A percentile compares a stretch with the other conserved stretches of the same genome.
Conservation (phyloP, 2,329 filamentous ascomycete species). For the Fusarium sp. region DNA sequence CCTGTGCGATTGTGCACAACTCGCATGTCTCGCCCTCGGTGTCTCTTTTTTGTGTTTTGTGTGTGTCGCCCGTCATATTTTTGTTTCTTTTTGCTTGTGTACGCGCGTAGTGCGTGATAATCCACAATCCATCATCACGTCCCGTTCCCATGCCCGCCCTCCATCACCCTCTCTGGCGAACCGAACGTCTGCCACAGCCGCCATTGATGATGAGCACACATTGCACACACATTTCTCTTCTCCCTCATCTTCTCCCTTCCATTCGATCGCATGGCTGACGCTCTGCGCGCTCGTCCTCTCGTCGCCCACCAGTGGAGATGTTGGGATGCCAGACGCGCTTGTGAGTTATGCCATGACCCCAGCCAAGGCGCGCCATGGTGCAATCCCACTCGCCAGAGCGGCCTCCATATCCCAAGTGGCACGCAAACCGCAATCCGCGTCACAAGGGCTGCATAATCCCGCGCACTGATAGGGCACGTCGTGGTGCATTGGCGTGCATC, state of each 20-base stretch:
- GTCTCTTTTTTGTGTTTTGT: conserved; percentile 16
- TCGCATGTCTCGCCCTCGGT: conserved; percentile 30
- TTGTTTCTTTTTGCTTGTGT: conserved; percentile 24
- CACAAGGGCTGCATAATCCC: conserved; percentile 56
- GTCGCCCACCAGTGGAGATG: conserved; percentile 37
- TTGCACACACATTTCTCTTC: conserved; percentile 37
- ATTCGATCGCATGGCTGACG: conserved; percentile 35
- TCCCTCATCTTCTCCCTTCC: conserved; percentile 44
- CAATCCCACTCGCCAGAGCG: conserved; percentile 44
- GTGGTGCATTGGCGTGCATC: conserved; percentile 40
- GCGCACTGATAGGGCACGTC: conserved; percentile 51
- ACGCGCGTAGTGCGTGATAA: conserved; percentile 38
- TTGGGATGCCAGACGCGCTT: conserved; percentile 44
- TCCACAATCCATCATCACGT: conserved; percentile 14
- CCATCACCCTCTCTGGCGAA: conserved; percentile 26
- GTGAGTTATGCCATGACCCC: conserved; percentile 46
- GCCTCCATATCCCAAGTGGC: conserved; percentile 47
- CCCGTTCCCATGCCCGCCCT: conserved; percentile 7
- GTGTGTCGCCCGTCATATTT: conserved; percentile 30
- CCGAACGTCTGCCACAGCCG: conserved; percentile 38
- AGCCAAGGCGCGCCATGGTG: conserved; percentile 41
- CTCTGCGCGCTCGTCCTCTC: conserved; percentile 24
- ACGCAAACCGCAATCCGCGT: conserved; percentile 51
- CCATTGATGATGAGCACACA: conserved; percentile 38
- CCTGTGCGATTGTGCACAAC: conserved; percentile 40